Conservation (phyloP, 2,329 filamentous ascomycete genomes). For the Pyricularia pennisetigena region DNA sequence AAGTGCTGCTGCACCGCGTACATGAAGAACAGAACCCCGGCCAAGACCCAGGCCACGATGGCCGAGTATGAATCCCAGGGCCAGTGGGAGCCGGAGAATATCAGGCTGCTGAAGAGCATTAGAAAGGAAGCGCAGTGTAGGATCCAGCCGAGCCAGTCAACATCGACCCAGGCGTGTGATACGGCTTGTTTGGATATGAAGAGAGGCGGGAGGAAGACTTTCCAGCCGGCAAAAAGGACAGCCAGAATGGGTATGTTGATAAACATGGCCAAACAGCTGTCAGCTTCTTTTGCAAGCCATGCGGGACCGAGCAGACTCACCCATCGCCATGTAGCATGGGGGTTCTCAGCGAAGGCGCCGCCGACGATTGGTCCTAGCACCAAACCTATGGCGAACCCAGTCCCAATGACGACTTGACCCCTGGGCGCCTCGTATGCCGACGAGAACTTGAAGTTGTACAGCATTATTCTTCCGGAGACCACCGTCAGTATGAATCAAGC, state of each 20-base stretch:
- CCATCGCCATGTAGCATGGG: too few relatives aligned
- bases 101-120: constrained; percentile 34
- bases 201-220: constrained; percentile 30
- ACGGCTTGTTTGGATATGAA: background rate
- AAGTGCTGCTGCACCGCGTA: too few relatives aligned
- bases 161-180: constrained; percentile 11
- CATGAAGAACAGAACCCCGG: too few relatives aligned
- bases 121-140: constrained; percentile 22
- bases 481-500: background rate
- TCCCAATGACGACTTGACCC: background rate
- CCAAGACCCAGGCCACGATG: too few relatives aligned
- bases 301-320: too few relatives aligned
- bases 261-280: too few relatives aligned
- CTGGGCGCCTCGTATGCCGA: background rate
- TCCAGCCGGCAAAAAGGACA: constrained; percentile 28
- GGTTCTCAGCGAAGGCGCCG: too few relatives aligned
- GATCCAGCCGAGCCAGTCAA: constrained; percentile 20
- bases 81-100: too few relatives aligned
- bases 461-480: background rate
- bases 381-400: background rate
- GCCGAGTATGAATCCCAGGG: too few relatives aligned
- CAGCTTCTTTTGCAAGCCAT: too few relatives aligned
- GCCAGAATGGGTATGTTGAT: too few relatives aligned
- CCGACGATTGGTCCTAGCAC: background rate
- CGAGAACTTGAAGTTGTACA: background rate